These are phyloP conservation scores for Thraustochytrium sp. DNA, from an alignment of 352 stramenopile species.

Conservation along the genomic window DNA sequence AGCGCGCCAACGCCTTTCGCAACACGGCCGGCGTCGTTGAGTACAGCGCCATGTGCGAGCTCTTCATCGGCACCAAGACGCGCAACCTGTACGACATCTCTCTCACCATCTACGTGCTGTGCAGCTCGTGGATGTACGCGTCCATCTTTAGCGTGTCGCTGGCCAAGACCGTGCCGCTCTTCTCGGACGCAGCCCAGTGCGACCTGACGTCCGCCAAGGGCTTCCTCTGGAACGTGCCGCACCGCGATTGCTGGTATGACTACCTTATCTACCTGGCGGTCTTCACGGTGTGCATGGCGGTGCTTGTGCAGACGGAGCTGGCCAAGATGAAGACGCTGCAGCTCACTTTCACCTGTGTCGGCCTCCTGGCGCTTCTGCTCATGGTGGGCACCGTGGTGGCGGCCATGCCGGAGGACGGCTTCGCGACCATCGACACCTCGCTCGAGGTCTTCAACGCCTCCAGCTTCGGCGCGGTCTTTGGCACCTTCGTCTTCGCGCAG, in stretches of 20 bases:
- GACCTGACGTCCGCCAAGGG: neutral
- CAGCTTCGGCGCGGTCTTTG: conserved; percentile 46
- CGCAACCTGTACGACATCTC: conserved; percentile 10
- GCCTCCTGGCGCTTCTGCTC: conserved; percentile 3
- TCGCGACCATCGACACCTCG: neutral
- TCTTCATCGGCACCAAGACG: conserved; percentile 1
- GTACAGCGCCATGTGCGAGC: conserved; percentile 20
- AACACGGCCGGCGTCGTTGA: neutral
- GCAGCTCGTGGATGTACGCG: conserved; percentile 21
- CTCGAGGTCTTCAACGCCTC: conserved; percentile 15
- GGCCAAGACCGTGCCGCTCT: conserved; percentile 14
- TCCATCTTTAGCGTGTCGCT: conserved; percentile 41
- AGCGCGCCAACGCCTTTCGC: neutral
- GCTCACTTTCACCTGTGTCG: conserved; percentile 3
- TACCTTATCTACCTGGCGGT: conserved; percentile 21
- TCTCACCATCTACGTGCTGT: conserved; percentile 5
- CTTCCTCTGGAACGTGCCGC: conserved; percentile 5
- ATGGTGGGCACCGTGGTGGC: conserved; percentile 24
- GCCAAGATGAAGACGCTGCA: conserved; percentile 19
- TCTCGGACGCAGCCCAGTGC: neutral
- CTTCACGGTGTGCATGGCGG: conserved; percentile 1
- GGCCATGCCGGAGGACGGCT: conserved; percentile 18
- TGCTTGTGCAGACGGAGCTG: conserved; percentile 25
- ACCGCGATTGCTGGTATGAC: neutral
- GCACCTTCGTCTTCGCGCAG: conserved; percentile 43